A percentile compares a stretch with the other conserved stretches of the same genome.
Evolutionary conservation across 257 asterid genomes (phyloP).

Genomic region (Verbena officinalis): DNA sequence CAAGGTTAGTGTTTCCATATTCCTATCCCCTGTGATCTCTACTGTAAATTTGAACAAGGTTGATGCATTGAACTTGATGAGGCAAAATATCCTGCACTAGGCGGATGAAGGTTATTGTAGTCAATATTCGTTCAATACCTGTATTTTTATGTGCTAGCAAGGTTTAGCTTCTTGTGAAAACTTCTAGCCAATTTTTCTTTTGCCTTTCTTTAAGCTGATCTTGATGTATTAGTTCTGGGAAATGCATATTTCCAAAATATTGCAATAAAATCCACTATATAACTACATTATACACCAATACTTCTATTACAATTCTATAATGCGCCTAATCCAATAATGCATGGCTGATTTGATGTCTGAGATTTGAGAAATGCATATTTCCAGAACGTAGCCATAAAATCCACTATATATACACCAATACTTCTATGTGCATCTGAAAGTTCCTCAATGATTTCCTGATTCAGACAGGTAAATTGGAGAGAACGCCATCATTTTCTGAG

Average conservation of each 20-base stretch:
- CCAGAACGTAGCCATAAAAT: too few relatives aligned
- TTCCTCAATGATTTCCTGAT: slow-evolving; percentile 13
- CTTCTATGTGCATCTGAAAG: slow-evolving; percentile 18
- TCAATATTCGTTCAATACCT: not conserved
- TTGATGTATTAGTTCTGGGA: too few relatives aligned
- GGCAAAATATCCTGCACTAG: not conserved
- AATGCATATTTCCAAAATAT: not conserved
- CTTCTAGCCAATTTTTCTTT: not conserved
- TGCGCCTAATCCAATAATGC: too few relatives aligned
- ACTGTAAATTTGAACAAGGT: not conserved
- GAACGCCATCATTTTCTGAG: slow-evolving; percentile 86
- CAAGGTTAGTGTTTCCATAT: slow-evolving; percentile 52
- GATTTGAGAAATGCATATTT: not conserved
- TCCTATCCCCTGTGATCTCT: slow-evolving; percentile 8
- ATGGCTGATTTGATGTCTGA: too few relatives aligned
- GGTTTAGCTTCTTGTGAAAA: not conserved
- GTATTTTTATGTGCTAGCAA: not conserved
- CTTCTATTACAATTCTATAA: too few relatives aligned
- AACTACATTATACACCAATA: not conserved
- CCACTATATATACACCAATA: not conserved
- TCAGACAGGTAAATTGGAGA: slow-evolving; percentile 80
- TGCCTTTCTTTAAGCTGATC: not conserved
- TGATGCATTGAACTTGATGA: not conserved
- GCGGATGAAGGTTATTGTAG: not conserved
- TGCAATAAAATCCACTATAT: not conserved